A percentile compares a stretch with the other conserved stretches of the same genome.
Evolutionary conservation across 306 rosid species (phyloP).

Genomic region (Begonia loranthoides): DNA sequence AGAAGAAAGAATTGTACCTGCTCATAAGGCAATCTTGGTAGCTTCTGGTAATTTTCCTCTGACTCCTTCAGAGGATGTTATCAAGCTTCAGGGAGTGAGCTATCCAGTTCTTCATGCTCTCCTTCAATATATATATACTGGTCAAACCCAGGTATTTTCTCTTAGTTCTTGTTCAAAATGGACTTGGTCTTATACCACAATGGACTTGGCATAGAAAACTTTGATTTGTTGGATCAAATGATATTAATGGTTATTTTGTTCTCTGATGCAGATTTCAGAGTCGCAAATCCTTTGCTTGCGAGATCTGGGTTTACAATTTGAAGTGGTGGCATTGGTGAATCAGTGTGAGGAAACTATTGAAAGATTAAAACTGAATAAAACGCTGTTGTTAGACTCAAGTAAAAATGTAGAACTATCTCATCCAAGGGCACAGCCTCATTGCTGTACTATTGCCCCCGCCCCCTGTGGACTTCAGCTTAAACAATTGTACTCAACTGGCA

Average conservation of each 20-base stretch:
- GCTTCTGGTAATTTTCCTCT: conserved; percentile 59
- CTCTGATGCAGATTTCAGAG: conserved; percentile 41
- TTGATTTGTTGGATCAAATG: no score
- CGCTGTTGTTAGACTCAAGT: conserved; percentile 22
- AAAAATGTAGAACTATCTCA: conserved; percentile 50
- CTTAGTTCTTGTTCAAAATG: no score
- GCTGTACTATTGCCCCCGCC: conserved; percentile 36
- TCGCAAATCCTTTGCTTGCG: conserved; percentile 58
- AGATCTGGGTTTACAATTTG: conserved; percentile 58
- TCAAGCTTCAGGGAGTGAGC: conserved; percentile 34
- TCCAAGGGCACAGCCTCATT: conserved; percentile 44
- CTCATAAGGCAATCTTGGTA: conserved; percentile 69
- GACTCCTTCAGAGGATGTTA: conserved; percentile 32
- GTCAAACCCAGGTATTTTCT: conserved; percentile 52
- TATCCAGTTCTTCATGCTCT: conserved; percentile 55
- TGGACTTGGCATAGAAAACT: no score
- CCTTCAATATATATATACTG: conserved; percentile 77
- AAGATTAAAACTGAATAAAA: conserved; percentile 20
- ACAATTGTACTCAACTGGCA: conserved; percentile 43
- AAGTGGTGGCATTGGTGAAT: conserved; percentile 60
- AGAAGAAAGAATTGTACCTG: conserved; percentile 67
- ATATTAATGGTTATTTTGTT: conserved; percentile 2
- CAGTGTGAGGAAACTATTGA: conserved; percentile 66
- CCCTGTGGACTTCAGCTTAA: conserved; percentile 44
- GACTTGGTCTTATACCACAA: no score